A percentile compares a stretch with the other conserved stretches of the same genome.
phyloP scores from a whole-genome alignment of 805 yeast species.

The Blastobotrys terrestris region DNA sequence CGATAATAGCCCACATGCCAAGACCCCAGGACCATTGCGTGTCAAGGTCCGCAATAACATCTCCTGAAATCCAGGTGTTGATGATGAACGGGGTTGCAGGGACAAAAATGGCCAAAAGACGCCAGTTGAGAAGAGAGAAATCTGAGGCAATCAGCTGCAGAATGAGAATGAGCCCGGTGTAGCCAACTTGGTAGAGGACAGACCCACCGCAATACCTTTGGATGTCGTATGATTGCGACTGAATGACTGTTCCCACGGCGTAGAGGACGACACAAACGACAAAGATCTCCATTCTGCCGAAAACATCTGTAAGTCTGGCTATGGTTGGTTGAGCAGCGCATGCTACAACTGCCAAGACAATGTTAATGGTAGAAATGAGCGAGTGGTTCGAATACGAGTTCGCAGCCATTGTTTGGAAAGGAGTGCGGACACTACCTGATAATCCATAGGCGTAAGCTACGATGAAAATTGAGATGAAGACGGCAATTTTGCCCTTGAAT shows the following conservation, averaged over 20 bases:
- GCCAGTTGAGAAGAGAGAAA: slow-evolving; percentile 62
- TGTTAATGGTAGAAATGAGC: slow-evolving; percentile 51
- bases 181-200: slow-evolving; percentile 50
- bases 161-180: slow-evolving; percentile 55
- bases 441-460: slow-evolving; percentile 56
- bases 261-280: slow-evolving; percentile 48
- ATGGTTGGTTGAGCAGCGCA: slow-evolving; percentile 62
- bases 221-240: slow-evolving; percentile 53
- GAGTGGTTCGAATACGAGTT: slow-evolving; percentile 49
- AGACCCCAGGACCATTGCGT: slow-evolving; percentile 64
- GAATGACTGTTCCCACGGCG: slow-evolving; percentile 56
- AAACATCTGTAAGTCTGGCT: slow-evolving; percentile 60
- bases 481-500: slow-evolving; percentile 32
- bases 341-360: slow-evolving; percentile 52
- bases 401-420: slow-evolving; percentile 51
- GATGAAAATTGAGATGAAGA: slow-evolving; percentile 46
- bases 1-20: slow-evolving; percentile 75
- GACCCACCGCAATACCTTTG: slow-evolving; percentile 61
- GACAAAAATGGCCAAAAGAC: slow-evolving; percentile 56
- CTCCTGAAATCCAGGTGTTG: slow-evolving; percentile 73
- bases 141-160: slow-evolving; percentile 58
- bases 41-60: slow-evolving; percentile 34
- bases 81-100: slow-evolving; percentile 70
- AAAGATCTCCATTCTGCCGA: slow-evolving; percentile 55
- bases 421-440: slow-evolving; percentile 47